Conservation (phyloP, 805 yeast genomes). For the Ogataea nitratoaversa region DNA sequence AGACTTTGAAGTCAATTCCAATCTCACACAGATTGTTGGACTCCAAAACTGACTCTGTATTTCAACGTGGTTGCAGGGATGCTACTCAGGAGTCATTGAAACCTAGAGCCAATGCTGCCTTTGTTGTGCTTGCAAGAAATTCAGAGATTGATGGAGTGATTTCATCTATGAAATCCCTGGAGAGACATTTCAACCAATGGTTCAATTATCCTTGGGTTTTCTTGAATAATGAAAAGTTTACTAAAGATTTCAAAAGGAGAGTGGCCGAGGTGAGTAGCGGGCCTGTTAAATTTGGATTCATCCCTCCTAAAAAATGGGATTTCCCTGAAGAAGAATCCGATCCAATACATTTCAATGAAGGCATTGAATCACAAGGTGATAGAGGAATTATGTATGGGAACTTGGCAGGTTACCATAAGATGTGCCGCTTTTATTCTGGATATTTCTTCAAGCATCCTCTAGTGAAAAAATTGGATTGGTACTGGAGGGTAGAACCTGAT, state of each 20-base stretch:
- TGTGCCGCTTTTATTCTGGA: slow-evolving; percentile 93
- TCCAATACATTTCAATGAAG: slow-evolving; percentile 45
- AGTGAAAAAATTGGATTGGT: slow-evolving; percentile 74
- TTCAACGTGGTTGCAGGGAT: slow-evolving; percentile 32
- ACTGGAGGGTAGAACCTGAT: slow-evolving; percentile 95
- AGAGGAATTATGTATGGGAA: slow-evolving; percentile 80
- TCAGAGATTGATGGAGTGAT: slow-evolving; percentile 75
- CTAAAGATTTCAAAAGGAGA: slow-evolving; percentile 52
- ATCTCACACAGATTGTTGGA: slow-evolving; percentile 24
- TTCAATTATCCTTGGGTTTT: slow-evolving; percentile 90
- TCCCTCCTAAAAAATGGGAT: slow-evolving; percentile 63
- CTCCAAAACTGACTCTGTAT: slow-evolving; percentile 27
- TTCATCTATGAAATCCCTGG: slow-evolving; percentile 67
- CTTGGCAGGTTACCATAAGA: slow-evolving; percentile 78
- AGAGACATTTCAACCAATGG: slow-evolving; percentile 91
- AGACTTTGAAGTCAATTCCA: slow-evolving; percentile 18
- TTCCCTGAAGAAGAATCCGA: slow-evolving; percentile 46
- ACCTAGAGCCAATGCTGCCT: slow-evolving; percentile 71
- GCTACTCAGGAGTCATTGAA: slow-evolving; percentile 17
- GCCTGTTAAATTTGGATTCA: slow-evolving; percentile 65
- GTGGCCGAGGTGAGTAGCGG: slow-evolving; percentile 55
- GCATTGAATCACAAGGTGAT: slow-evolving; percentile 74
- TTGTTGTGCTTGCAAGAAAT: slow-evolving; percentile 81
- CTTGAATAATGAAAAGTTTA: slow-evolving; percentile 75
- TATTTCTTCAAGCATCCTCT: slow-evolving; percentile 75